Percentiles rank a stretch among this genome's conserved stretches.
Conservation (phyloP, 2,329 filamentous ascomycete species). For the Bimuria novae-zelandiae region DNA sequence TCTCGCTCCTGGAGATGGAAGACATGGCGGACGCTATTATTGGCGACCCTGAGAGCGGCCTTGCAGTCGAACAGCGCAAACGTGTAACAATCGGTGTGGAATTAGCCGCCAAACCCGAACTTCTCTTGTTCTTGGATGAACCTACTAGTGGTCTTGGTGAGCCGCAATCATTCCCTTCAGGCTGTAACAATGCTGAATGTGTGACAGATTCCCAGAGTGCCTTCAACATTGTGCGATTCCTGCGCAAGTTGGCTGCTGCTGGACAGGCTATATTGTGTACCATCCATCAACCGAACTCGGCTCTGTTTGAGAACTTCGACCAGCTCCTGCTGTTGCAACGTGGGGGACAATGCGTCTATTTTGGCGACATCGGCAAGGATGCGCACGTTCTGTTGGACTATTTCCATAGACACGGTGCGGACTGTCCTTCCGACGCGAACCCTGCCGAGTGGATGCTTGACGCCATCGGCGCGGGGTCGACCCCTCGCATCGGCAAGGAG, state of each 20-base stretch:
- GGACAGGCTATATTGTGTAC: slow-evolving; percentile 90
- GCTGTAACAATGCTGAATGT: too few species aligned
- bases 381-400: slow-evolving; percentile 69
- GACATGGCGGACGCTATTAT: slow-evolving; percentile 70
- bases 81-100: slow-evolving; percentile 68
- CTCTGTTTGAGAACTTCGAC: slow-evolving; percentile 87
- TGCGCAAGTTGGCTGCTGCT: slow-evolving; percentile 75
- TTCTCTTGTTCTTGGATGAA: slow-evolving; percentile 79
- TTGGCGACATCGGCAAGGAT: slow-evolving; percentile 80
- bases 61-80: slow-evolving; percentile 70
- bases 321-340: slow-evolving; percentile 76
- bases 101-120: slow-evolving; percentile 67
- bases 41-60: slow-evolving; percentile 62
- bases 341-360: slow-evolving; percentile 83
- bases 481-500: slow-evolving; percentile 70
- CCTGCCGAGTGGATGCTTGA: slow-evolving; percentile 82
- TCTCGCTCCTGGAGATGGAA: slow-evolving; percentile 68
- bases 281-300: slow-evolving; percentile 87
- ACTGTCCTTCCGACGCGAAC: slow-evolving; percentile 60
- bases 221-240: slow-evolving; percentile 77
- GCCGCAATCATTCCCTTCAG: too few species aligned
- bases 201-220: slow-evolving; percentile 73
- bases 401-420: slow-evolving; percentile 59
- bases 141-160: slow-evolving; percentile 76
- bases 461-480: slow-evolving; percentile 75